phyloP scores from a whole-genome alignment of 768 basidiomycete genomes.

The Suillus bovinus region DNA sequence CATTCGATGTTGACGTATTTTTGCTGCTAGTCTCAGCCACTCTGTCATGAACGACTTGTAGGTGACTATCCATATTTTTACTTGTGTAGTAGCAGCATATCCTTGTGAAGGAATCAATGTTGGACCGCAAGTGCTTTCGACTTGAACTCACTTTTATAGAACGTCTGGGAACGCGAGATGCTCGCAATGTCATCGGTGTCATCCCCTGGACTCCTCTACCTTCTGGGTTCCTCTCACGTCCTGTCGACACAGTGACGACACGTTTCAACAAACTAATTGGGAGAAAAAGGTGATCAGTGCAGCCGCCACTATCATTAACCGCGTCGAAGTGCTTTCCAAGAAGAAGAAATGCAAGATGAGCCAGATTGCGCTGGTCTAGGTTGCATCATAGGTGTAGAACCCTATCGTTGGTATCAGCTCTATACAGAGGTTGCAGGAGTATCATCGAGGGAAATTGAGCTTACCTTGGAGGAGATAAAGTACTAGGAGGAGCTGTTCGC shows the following conservation, averaged over 20 bases:
- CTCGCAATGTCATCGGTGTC: conserved; percentile 50
- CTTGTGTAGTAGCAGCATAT: background rate
- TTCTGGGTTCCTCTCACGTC: conserved; percentile 40
- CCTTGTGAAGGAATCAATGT: background rate
- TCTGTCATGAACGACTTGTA: background rate
- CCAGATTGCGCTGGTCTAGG: conserved; percentile 48
- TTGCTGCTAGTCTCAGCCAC: background rate
- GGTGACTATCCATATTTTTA: background rate
- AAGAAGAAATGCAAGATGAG: conserved; percentile 43
- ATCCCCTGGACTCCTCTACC: conserved; percentile 53
- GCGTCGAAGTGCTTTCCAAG: conserved; percentile 43
- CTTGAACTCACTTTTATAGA: no score
- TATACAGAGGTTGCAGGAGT: conserved; percentile 29
- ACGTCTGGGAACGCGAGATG: conserved; percentile 45
- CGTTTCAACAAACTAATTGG: conserved; percentile 20
- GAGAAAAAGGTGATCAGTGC: conserved; percentile 30
- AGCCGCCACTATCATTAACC: conserved; percentile 36
- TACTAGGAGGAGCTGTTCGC: conserved; percentile 26
- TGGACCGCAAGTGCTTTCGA: background rate
- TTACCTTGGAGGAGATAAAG: conserved; percentile 31
- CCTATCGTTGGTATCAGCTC: conserved; percentile 46
- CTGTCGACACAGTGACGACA: conserved; percentile 27
- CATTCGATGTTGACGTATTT: background rate
- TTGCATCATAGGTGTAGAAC: conserved; percentile 38
- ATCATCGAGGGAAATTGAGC: conserved; percentile 24